Base-by-base conservation (phyloP, 768 basidiomycete species). In the Vararia minispora region DNA sequence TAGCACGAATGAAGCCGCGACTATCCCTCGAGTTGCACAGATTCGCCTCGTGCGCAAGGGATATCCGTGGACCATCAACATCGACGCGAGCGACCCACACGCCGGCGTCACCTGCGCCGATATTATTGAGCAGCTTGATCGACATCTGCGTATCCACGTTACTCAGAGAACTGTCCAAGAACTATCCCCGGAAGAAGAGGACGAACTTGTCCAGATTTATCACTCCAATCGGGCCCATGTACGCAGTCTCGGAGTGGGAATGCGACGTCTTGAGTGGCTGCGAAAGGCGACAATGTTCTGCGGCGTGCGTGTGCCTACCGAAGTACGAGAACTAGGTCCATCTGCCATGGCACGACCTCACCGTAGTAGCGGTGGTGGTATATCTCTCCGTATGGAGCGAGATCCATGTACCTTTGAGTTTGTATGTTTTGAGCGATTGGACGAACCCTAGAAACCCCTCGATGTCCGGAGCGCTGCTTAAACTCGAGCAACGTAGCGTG, bases 71-170 rank as follows among this genome's bases (percentile, higher is more conserved):
- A 58, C 63, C 41, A 60, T 82, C 48, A 58, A 63, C 5, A 54
- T 76, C 4, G 44, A 53, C 4, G 77, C 78, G 3, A 33, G 54
- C 0, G 59, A 71, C 30, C 51, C 52, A 17, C 52, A 58, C 12
- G n/a, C 64, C 22, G 80, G 79, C 14, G 72, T 83, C 17, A 78
- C 76, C 1, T 83, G 80, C 43, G 76, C 72, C 5, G 79, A 82
- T 41, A 61, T 82, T 33, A 55, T 83, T 33, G 74, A 79, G 40
- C 56, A 60, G 4, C 52, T 87, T 58, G 61, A 71, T 41, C 63
- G 58, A 14, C 64, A 74, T 31, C 60, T 76, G 2, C 58, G 61
- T 11, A n/a, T n/a, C n/a, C n/a, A n/a, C n/a, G n/a, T n/a, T n/a
- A n/a, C n/a, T n/a, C n/a, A n/a, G n/a, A n/a, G n/a, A n/a, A n/a